Conservation (phyloP, 176 grass and related monocot genomes). For the Carex kokanica region DNA sequence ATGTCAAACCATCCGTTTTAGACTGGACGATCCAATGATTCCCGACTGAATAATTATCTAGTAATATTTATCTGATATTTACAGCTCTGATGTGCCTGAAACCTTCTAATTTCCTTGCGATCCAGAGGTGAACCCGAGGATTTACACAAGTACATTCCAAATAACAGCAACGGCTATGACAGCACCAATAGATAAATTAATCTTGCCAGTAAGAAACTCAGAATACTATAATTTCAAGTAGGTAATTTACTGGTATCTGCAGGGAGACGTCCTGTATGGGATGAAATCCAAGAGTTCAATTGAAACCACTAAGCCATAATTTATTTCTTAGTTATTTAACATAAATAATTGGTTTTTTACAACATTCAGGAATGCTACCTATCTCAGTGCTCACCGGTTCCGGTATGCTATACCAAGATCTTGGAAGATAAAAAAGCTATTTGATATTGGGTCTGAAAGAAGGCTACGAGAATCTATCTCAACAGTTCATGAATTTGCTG, state of each 20-base stretch:
- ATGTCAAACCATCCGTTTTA: too few species aligned
- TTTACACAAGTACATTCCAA: neutral
- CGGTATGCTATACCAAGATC: constrained; percentile 44
- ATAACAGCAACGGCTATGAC: neutral
- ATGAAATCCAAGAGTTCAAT: neutral
- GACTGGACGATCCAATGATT: too few species aligned
- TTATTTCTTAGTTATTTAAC: neutral
- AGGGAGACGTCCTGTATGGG: neutral
- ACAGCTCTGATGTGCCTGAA: neutral
- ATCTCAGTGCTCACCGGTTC: constrained; percentile 52
- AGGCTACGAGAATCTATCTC: constrained; percentile 44
- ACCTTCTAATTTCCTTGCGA: neutral
- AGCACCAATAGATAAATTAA: neutral
- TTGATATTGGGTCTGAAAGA: constrained; percentile 49
- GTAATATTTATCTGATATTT: neutral
- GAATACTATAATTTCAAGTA: neutral
- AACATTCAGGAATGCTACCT: constrained; percentile 43
- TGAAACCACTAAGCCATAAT: neutral
- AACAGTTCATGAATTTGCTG: constrained; percentile 49
- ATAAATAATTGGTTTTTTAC: neutral
- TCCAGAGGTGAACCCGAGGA: neutral
- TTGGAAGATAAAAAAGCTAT: constrained; percentile 52
- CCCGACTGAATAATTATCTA: neutral
- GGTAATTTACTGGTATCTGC: neutral
- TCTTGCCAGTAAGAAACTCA: neutral